A percentile compares a stretch with the other conserved stretches of the same genome.
Evolutionary conservation across 2,329 filamentous ascomycete species (phyloP).

Genomic region (Dryadomyces sulphureus): DNA sequence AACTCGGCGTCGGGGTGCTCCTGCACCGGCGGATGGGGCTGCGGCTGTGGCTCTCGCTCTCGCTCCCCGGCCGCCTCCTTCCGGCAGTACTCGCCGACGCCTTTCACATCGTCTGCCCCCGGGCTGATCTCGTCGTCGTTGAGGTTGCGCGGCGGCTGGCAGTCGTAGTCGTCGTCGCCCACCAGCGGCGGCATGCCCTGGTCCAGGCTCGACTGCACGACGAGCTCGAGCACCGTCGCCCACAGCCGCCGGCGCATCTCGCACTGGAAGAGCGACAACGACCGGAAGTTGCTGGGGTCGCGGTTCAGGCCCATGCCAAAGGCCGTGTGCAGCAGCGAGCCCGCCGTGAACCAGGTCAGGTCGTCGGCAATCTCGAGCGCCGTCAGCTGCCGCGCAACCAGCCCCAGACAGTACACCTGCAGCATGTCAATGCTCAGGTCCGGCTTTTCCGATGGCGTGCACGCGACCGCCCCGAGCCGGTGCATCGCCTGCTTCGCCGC

Average conservation of each 20-base stretch:
- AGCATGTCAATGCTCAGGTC: slow-evolving; percentile 9
- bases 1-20: slow-evolving; percentile 6
- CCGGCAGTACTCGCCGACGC: background rate
- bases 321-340: slow-evolving; percentile 34
- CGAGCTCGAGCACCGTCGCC: slow-evolving; percentile 39
- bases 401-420: slow-evolving; percentile 10
- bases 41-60: too few relatives aligned
- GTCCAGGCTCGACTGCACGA: slow-evolving; percentile 34
- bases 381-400: slow-evolving; percentile 15
- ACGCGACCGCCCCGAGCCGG: slow-evolving; percentile 2
- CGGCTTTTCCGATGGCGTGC: slow-evolving; percentile 9
- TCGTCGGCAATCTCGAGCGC: slow-evolving; percentile 28
- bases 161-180: slow-evolving; percentile 31
- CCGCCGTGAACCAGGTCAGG: slow-evolving; percentile 35
- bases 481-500: slow-evolving; percentile 7
- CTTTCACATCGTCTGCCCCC: background rate
- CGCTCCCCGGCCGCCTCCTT: background rate
- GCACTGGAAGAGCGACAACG: slow-evolving; percentile 29
- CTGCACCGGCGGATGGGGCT: background rate
- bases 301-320: slow-evolving; percentile 45
- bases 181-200: slow-evolving; percentile 35
- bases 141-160: slow-evolving; percentile 31
- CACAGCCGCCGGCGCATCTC: slow-evolving; percentile 43
- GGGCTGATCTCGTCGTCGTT: slow-evolving; percentile 34
- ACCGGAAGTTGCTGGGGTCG: slow-evolving; percentile 34